Evolutionary conservation across 2,329 filamentous ascomycete genomes (phyloP), one percentile per base, ranked within the genome.

Genomic region (Dactylellina drechsleri): DNA sequence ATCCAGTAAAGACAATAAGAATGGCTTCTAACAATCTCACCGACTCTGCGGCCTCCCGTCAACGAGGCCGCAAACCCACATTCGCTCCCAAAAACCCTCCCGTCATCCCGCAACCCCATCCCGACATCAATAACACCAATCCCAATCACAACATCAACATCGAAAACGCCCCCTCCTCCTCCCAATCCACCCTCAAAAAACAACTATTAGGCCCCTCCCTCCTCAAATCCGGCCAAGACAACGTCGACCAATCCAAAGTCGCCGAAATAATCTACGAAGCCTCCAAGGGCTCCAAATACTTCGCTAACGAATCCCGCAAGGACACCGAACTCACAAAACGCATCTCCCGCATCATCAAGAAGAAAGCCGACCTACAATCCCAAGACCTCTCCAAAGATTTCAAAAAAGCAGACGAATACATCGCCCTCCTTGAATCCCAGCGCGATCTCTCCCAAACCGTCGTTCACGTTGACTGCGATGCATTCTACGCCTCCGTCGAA

Each of bases 241-340:
- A 88, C 15, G 94, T 98, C n/a, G 92, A 99, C 79, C 95, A 98
- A 43, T 73, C 23, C 12, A 58, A 90, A 89, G 93, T 99, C 58
- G 96, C 93, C 1, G 93, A 98, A 79, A 90, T 98, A 78, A 99
- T 99, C 74, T 98, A 97, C 83, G 92, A 96, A 81, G 93, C 93
- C 10, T 97, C 93, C 15, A 97, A 96, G 81, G 95, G 95, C 56
- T 96, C 92, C 78, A 97, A 97, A 81, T 99, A 90, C 84, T 99
- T 98, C 86, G 92, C 90, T 78, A 92, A 93, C 73, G 95, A 99
- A 82, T 91, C 97, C 81, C 86, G 84, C 67, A 90, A 90, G 79
- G 94, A 98, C 83, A 90, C 90, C 79, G 86, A 78, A 70, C 86
- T 98, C 18, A 97, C 94, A 0, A 85, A 89, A 66, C 97, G 96